Base-by-base conservation (phyloP, 1,139 yeast genomes). In the Lodderomyces elongisporus region DNA sequence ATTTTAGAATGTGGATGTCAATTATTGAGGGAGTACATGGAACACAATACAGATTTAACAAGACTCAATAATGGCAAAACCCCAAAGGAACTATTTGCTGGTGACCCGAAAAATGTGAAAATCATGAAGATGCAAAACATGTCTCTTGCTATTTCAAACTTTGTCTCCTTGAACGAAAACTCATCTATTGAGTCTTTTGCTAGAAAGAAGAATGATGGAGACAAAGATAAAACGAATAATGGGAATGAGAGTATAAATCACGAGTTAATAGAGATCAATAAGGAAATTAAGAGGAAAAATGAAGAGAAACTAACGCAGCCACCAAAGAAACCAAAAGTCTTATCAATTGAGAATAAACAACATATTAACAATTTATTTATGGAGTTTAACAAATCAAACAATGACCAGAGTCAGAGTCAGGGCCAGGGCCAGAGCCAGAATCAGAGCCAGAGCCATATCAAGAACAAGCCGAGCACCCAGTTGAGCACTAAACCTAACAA, bases 141-240 rank as follows among this genome's bases (percentile, higher is more conserved):
- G 41, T 70, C 74, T 14, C 54, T 81, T 37, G 62, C 68, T 0
- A 57, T 80, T 2, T 64, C 80, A 1, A 74, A 73, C 36, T 77
- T 83, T 48, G 74, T 67, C 14, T 60, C 62, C 7, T 44, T 68
- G 0, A 60, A 60, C 23, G 62, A 58, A 10, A 56, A 61, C 7
- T 64, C 61, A 36, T 62, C 76, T 4, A 67, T 79, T 6, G 74
- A 77, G 36, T 61, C 68, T n/a, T 73, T 75, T 54, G 58, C 74
- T 4, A 32, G 25, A 51, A 53, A 30, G 37, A 34, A 24, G 6
- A 31, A 30, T 7, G 43, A 46, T 22, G n/a, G n/a, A n/a, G n/a
- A n/a, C n/a, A 46, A 48, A 28, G 41, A 29, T 13, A 28, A 14
- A 28, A 18, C 22, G 9, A 10, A 10, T 18, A 10, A 18, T 18